Evolutionary conservation across 768 basidiomycete genomes (phyloP).

Genomic region (Podaxis sp.): DNA sequence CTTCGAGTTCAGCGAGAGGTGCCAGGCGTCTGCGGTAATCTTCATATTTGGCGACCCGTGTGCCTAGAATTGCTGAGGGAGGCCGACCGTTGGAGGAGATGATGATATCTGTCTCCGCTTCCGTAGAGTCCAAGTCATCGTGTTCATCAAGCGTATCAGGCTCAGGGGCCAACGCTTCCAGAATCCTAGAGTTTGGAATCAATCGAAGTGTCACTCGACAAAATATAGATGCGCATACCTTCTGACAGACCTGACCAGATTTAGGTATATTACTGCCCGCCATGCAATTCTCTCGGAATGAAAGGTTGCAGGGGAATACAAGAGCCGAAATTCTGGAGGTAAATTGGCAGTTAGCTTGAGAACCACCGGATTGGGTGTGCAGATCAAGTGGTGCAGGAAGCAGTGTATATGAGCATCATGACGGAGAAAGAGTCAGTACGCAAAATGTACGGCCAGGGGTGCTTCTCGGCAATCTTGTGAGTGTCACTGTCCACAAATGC

Average conservation of each 20-base stretch:
- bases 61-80: conserved; percentile 49
- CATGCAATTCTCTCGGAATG: conserved; percentile 80
- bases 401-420: neutral
- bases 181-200: conserved; percentile 46
- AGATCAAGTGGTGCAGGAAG: conserved; percentile 4
- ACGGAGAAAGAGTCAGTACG: neutral
- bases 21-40: conserved; percentile 59
- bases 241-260: conserved; percentile 79
- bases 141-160: conserved; percentile 57
- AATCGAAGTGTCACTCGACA: conserved; percentile 18
- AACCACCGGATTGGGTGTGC: neutral
- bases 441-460: neutral
- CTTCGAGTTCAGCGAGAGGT: conserved; percentile 72
- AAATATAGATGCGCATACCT: conserved; percentile 39
- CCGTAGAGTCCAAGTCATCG: conserved; percentile 52
- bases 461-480: neutral
- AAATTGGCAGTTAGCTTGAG: conserved; percentile 1
- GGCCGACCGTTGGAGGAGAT: conserved; percentile 52
- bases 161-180: conserved; percentile 73
- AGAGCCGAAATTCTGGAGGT: conserved; percentile 74
- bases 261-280: conserved; percentile 87
- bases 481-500: neutral
- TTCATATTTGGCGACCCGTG: conserved; percentile 59
- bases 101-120: conserved; percentile 46
- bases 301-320: conserved; percentile 77